Conservation (phyloP, 495 filamentous ascomycete species). For the Elaphomyces granulatus region DNA sequence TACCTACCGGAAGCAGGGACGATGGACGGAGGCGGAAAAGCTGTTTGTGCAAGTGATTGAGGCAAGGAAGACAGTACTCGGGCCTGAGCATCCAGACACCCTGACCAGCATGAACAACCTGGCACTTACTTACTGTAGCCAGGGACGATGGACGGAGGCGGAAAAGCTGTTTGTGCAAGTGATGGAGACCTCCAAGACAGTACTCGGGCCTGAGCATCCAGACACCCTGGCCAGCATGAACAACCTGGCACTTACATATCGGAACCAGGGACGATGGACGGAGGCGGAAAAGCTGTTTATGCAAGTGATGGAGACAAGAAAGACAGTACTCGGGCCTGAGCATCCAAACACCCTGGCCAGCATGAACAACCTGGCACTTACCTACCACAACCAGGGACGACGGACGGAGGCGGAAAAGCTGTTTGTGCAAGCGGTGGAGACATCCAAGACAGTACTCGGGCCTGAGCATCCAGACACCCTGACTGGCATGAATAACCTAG, state of each 20-base stretch:
- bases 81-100: too few relatives aligned
- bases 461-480: slow-evolving; percentile 29
- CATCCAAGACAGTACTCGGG: slow-evolving; percentile 15
- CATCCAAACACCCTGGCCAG: slow-evolving; percentile 14
- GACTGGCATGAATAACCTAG: slow-evolving; percentile 14
- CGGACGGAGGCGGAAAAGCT: slow-evolving; percentile 20
- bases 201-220: too few relatives aligned
- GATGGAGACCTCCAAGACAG: too few relatives aligned
- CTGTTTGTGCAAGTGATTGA: too few relatives aligned
- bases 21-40: too few relatives aligned
- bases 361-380: slow-evolving; percentile 12
- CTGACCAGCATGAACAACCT: too few relatives aligned
- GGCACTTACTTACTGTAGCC: too few relatives aligned
- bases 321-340: slow-evolving; percentile 14
- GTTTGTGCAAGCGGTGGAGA: slow-evolving; percentile 8
- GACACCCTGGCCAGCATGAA: slow-evolving; percentile 9
- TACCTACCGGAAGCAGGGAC: too few relatives aligned
- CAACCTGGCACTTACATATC: slow-evolving; percentile 10
- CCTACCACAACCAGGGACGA: slow-evolving; percentile 11
- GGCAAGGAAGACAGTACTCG: too few relatives aligned
- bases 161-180: too few relatives aligned
- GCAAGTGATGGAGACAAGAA: slow-evolving; percentile 10
- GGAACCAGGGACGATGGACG: slow-evolving; percentile 7
- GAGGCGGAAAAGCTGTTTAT: slow-evolving; percentile 10
- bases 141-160: too few relatives aligned